Evolutionary conservation across 306 rosid genomes (phyloP).

Genomic region (Quillaja saponaria): DNA sequence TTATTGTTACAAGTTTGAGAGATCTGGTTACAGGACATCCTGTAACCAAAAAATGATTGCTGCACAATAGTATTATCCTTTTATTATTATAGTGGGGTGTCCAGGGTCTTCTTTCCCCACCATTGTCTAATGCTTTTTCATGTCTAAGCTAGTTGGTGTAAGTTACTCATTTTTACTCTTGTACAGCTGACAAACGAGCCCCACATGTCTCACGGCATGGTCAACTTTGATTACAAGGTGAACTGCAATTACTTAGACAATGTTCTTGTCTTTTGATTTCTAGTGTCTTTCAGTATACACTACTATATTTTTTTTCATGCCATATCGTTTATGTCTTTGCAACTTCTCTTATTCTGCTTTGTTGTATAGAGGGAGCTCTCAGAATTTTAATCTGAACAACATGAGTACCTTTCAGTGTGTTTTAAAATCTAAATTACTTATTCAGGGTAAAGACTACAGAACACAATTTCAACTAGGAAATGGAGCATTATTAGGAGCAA

Average conservation of each 20-base stretch:
- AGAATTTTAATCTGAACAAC: neutral
- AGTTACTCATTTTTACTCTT: neutral
- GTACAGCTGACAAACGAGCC: slow-evolving; percentile 90
- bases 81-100: too few relatives aligned
- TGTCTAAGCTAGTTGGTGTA: slow-evolving; percentile 5
- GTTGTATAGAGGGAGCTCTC: slow-evolving; percentile 2
- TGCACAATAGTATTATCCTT: too few relatives aligned
- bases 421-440: slow-evolving; percentile 5
- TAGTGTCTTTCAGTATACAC: neutral
- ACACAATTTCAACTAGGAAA: slow-evolving; percentile 91
- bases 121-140: neutral
- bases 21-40: neutral
- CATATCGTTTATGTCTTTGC: neutral
- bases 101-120: too few relatives aligned
- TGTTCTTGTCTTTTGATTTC: slow-evolving; percentile 7
- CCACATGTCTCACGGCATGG: slow-evolving; percentile 96
- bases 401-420: neutral
- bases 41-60: too few relatives aligned
- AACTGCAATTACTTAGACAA: neutral
- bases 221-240: slow-evolving; percentile 95
- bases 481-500: slow-evolving; percentile 92
- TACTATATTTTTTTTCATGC: slow-evolving; percentile 1
- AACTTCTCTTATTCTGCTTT: neutral
- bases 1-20: slow-evolving; percentile 9
- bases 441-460: slow-evolving; percentile 86